phyloP scores from a whole-genome alignment of 108 stramenopile genomes.

The Schizochytrium sp. region DNA sequence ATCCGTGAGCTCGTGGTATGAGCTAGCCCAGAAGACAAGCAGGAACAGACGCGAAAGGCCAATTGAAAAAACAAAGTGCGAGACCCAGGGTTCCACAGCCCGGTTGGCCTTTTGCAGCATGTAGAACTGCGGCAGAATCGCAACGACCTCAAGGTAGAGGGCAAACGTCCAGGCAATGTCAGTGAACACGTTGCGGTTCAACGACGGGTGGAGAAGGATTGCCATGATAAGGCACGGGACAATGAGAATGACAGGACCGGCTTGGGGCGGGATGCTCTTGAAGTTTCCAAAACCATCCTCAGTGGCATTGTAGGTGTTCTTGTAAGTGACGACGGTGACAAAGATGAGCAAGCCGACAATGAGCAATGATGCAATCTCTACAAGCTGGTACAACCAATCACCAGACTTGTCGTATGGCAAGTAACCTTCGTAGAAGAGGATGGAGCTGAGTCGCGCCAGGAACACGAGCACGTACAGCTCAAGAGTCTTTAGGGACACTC shows the following conservation, averaged over 20 bases:
- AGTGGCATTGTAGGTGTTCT: constrained; percentile 87
- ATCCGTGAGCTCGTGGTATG: constrained; percentile 95
- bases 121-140: constrained; percentile 95
- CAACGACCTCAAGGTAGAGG: constrained; percentile 96
- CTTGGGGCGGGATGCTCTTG: constrained; percentile 72
- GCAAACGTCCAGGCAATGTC: constrained; percentile 97
- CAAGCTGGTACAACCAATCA: constrained; percentile 96
- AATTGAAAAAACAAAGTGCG: constrained; percentile 33
- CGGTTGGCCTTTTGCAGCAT: constrained; percentile 94
- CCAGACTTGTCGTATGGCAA: constrained; percentile 98
- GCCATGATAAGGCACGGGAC: constrained; percentile 89
- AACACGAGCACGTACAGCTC: constrained; percentile 91
- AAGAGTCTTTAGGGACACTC: constrained; percentile 92
- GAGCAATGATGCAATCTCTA: constrained; percentile 86
- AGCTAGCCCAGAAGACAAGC: constrained; percentile 96
- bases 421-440: constrained; percentile 96
- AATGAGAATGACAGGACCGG: constrained; percentile 85
- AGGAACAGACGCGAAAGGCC: constrained; percentile 91
- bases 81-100: constrained; percentile 86
- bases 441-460: constrained; percentile 91
- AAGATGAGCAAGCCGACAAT: constrained; percentile 83
- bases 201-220: constrained; percentile 86
- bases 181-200: constrained; percentile 93
- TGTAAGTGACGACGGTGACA: constrained; percentile 69
- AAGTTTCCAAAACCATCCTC: constrained; percentile 91